Conservation (phyloP, 2,329 filamentous ascomycete genomes). For the Hawksworthiomyces lignivorus region DNA sequence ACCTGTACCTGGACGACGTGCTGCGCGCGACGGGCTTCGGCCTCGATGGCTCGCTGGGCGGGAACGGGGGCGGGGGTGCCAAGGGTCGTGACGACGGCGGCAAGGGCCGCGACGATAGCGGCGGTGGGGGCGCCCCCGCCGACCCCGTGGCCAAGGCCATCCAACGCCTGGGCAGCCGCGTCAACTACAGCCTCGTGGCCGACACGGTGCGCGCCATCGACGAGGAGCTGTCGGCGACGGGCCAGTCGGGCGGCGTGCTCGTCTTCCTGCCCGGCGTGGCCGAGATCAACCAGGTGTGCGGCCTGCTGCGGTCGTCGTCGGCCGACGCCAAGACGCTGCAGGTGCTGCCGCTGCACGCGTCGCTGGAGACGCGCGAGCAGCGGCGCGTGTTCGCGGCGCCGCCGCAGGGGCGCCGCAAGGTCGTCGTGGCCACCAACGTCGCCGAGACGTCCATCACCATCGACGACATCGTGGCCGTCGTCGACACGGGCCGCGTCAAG, state of each 20-base stretch:
- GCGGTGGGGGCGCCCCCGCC: slow-evolving; percentile 21
- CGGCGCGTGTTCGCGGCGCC: slow-evolving; percentile 73
- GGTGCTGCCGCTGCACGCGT: slow-evolving; percentile 84
- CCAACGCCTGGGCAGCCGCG: slow-evolving; percentile 67
- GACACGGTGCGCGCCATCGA: slow-evolving; percentile 79
- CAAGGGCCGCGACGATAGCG: neutral
- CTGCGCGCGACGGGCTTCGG: slow-evolving; percentile 70
- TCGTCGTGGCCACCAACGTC: slow-evolving; percentile 92
- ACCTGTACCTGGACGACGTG: slow-evolving; percentile 85
- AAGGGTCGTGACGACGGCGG: too few species aligned
- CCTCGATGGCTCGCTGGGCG: slow-evolving; percentile 17
- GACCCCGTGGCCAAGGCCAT: slow-evolving; percentile 62
- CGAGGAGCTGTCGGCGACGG: slow-evolving; percentile 54
- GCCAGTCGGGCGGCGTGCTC: slow-evolving; percentile 77
- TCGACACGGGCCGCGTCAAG: slow-evolving; percentile 92
- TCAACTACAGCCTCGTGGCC: slow-evolving; percentile 84
- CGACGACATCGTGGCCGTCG: slow-evolving; percentile 91
- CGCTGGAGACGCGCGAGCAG: slow-evolving; percentile 81
- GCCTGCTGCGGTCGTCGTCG: slow-evolving; percentile 43
- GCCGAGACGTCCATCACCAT: slow-evolving; percentile 98
- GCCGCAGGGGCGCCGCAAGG: slow-evolving; percentile 75
- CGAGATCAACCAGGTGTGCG: slow-evolving; percentile 79
- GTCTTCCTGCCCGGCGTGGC: slow-evolving; percentile 89
- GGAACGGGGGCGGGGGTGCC: neutral
- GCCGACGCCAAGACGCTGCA: slow-evolving; percentile 50